Percentiles rank a stretch among this genome's conserved stretches.
phyloP scores from a whole-genome alignment of 192 early-diverging fungal genomes.

The Mortierella hygrophila region DNA sequence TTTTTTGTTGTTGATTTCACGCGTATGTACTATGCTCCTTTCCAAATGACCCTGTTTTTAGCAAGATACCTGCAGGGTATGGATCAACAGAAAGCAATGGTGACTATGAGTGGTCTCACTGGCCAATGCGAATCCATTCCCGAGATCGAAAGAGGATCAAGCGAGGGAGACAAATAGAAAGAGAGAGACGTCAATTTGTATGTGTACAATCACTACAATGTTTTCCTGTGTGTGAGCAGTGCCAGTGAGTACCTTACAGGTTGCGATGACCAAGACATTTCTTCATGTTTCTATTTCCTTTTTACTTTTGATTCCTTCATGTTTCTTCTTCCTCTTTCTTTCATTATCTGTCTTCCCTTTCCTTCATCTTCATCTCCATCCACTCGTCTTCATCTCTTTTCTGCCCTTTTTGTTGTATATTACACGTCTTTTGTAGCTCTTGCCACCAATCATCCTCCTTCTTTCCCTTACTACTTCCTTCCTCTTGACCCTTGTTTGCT shows the following conservation, averaged over 20 bases:
- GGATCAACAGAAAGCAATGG: no score
- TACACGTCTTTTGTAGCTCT: no score
- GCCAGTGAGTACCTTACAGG: constrained; percentile 12
- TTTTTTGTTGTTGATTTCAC: no score
- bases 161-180: background rate
- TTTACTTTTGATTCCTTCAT: background rate
- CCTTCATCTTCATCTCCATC: background rate
- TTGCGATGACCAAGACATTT: constrained; percentile 4
- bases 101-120: no score
- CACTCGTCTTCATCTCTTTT: background rate
- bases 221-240: background rate
- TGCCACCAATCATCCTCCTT: background rate
- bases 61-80: no score
- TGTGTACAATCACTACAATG: no score
- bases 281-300: background rate
- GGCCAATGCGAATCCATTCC: no score
- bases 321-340: background rate
- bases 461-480: background rate
- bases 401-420: background rate
- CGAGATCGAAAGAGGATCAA: background rate
- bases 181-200: background rate
- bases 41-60: no score
- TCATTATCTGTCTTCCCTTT: background rate
- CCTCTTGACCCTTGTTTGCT: background rate
- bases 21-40: no score